phyloP scores from a whole-genome alignment of 2,329 filamentous ascomycete genomes.

The Phialophora macrospora region DNA sequence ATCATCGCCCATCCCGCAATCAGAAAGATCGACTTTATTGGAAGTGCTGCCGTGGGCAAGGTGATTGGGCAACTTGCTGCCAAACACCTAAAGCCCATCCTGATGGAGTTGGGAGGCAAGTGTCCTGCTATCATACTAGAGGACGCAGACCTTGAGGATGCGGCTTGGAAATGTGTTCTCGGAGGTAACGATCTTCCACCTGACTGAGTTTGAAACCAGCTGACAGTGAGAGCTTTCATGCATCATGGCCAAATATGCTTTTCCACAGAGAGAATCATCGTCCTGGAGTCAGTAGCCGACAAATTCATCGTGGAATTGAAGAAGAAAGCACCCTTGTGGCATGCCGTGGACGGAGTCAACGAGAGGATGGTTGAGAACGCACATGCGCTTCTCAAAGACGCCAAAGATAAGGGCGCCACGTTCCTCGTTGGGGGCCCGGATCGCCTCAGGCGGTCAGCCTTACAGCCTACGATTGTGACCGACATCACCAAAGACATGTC shows the following conservation, averaged over 20 bases:
- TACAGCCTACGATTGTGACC: constrained; percentile 61
- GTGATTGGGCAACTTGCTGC: constrained; percentile 72
- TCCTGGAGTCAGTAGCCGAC: constrained; percentile 60
- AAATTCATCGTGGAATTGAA: constrained; percentile 58
- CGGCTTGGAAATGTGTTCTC: constrained; percentile 53
- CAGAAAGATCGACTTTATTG: constrained; percentile 78
- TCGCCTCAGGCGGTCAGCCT: constrained; percentile 71
- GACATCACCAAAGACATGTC: constrained; percentile 62
- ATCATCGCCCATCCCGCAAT: constrained; percentile 70
- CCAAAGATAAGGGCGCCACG: background rate
- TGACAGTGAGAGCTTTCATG: constrained; percentile 15
- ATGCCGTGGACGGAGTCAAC: background rate
- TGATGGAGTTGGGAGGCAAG: constrained; percentile 84
- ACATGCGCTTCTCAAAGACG: background rate
- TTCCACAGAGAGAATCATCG: constrained; percentile 76
- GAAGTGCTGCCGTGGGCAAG: constrained; percentile 72
- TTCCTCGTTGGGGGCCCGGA: constrained; percentile 43
- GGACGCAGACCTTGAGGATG: constrained; percentile 75
- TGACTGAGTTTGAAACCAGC: background rate
- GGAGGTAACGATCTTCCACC: constrained; percentile 13
- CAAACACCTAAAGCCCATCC: constrained; percentile 74
- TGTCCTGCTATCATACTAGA: constrained; percentile 76
- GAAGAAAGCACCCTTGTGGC: constrained; percentile 24
- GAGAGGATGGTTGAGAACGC: background rate
- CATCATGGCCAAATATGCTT: constrained; percentile 77